Evolutionary conservation across 2,329 filamentous ascomycete genomes (phyloP).

Genomic region (Cytospora mali): DNA sequence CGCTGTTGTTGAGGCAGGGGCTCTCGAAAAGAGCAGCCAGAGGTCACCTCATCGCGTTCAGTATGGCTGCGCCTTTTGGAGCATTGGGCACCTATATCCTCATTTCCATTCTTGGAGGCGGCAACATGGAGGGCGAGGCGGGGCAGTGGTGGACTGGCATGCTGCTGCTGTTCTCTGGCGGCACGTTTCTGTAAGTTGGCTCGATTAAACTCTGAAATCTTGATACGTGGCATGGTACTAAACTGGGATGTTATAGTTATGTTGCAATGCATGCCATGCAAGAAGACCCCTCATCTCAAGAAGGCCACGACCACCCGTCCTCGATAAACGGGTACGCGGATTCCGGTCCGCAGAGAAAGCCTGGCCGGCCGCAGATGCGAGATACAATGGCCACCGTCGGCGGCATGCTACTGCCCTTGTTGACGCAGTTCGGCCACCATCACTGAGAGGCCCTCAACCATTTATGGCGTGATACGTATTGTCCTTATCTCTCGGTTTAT

Average conservation of each 20-base stretch:
- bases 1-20: slow-evolving; percentile 86
- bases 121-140: slow-evolving; percentile 58
- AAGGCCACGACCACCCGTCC: slow-evolving; percentile 54
- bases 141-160: slow-evolving; percentile 90
- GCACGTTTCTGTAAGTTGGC: slow-evolving; percentile 85
- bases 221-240: background rate
- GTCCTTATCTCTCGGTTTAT: slow-evolving; percentile 9
- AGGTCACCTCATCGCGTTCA: slow-evolving; percentile 87
- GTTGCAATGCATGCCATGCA: slow-evolving; percentile 99
- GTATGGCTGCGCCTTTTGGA: slow-evolving; percentile 83
- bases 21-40: slow-evolving; percentile 83
- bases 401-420: slow-evolving; percentile 76
- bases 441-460: slow-evolving; percentile 46
- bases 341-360: slow-evolving; percentile 50
- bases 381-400: slow-evolving; percentile 71
- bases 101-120: slow-evolving; percentile 71
- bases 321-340: slow-evolving; percentile 59
- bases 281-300: slow-evolving; percentile 61
- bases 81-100: slow-evolving; percentile 82
- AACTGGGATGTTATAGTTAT: slow-evolving; percentile 60
- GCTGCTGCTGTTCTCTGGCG: slow-evolving; percentile 90
- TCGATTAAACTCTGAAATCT: background rate
- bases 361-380: slow-evolving; percentile 62
- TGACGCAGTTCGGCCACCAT: slow-evolving; percentile 78
- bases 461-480: slow-evolving; percentile 1